These are phyloP conservation scores for Euclidium syriacum DNA, from an alignment of 345 rosid species.

Conservation along the genomic window DNA sequence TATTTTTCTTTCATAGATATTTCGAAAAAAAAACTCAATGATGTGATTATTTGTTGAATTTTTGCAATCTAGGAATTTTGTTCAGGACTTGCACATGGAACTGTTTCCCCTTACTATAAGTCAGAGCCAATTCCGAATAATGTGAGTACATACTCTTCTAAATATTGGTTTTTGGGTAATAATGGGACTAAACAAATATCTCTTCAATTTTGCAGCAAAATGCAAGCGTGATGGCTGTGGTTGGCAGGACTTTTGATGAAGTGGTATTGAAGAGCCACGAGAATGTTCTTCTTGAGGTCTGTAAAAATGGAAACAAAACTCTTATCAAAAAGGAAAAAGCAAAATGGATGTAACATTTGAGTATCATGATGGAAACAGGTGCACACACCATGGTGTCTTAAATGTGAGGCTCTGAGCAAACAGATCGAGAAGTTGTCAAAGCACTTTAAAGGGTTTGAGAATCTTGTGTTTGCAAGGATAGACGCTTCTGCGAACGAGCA, in stretches of 20 bases:
- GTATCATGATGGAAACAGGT: conserved; percentile 40
- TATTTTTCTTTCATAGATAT: background rate
- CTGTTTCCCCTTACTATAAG: conserved; percentile 55
- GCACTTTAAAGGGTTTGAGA: conserved; percentile 70
- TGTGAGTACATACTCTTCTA: conserved; percentile 52
- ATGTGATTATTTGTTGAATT: conserved; percentile 2
- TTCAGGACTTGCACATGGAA: conserved; percentile 51
- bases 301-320: conserved; percentile 1
- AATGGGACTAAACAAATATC: conserved; percentile 30
- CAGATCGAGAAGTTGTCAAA: conserved; percentile 81
- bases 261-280: conserved; percentile 61
- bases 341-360: conserved; percentile 4
- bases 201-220: conserved; percentile 47
- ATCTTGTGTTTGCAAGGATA: conserved; percentile 66
- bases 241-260: conserved; percentile 76
- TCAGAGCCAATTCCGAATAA: conserved; percentile 77
- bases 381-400: conserved; percentile 80
- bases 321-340: background rate
- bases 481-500: conserved; percentile 91
- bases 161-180: conserved; percentile 19
- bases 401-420: conserved; percentile 67
- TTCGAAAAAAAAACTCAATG: background rate
- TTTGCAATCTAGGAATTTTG: conserved; percentile 57
- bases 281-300: conserved; percentile 81
- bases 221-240: conserved; percentile 48